These are phyloP conservation scores for Microsporum ferrugineum DNA, from an alignment of 2,329 filamentous ascomycete genomes.

Conservation along the genomic window DNA sequence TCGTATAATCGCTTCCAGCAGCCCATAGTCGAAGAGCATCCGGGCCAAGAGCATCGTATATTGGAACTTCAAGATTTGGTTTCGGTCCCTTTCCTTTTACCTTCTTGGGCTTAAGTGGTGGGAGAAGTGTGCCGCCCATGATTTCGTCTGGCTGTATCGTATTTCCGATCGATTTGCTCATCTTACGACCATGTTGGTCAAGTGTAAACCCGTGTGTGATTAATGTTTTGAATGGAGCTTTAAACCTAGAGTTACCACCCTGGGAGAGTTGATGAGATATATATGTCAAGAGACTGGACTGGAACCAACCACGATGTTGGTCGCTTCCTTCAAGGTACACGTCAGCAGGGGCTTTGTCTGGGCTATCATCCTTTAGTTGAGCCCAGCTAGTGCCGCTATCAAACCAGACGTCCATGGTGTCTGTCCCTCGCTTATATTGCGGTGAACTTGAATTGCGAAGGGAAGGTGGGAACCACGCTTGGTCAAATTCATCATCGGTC, in stretches of 20 bases:
- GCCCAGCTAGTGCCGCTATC: constrained; percentile 95
- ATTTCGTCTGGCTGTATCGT: constrained; percentile 70
- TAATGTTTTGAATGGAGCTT: constrained; percentile 72
- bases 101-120: constrained; percentile 55
- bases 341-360: constrained; percentile 47
- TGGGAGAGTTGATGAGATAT: constrained; percentile 48
- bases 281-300: constrained; percentile 83
- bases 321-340: constrained; percentile 90
- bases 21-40: constrained; percentile 86
- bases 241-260: constrained; percentile 22
- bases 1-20: constrained; percentile 81
- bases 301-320: constrained; percentile 97
- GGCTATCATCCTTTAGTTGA: constrained; percentile 30
- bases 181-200: constrained; percentile 83
- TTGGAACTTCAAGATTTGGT: constrained; percentile 24
- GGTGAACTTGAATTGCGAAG: constrained; percentile 38
- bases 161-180: constrained; percentile 96
- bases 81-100: constrained; percentile 40
- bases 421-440: constrained; percentile 61
- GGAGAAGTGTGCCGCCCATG: constrained; percentile 69
- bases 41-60: constrained; percentile 64
- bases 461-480: constrained; percentile 60
- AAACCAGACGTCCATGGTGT: constrained; percentile 99
- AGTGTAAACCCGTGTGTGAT: constrained; percentile 93
- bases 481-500: constrained; percentile 65